Evolutionary conservation across 2,329 filamentous ascomycete genomes (phyloP).

Genomic region (Alternaria viburni): DNA sequence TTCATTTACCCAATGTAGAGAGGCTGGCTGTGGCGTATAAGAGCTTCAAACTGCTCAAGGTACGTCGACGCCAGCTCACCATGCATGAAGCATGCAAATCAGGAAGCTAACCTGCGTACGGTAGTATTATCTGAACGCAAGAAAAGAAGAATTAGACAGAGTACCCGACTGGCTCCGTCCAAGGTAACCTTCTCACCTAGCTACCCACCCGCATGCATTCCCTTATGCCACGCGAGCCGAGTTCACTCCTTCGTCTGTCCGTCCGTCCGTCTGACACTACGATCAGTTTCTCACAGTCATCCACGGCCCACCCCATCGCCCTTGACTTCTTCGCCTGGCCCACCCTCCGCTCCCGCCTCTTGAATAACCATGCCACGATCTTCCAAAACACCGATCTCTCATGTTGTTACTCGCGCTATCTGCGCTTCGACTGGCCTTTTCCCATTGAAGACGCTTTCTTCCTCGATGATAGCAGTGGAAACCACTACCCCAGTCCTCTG

Average conservation of each 20-base stretch:
- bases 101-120: background rate
- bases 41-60: conserved; percentile 44
- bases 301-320: conserved; percentile 35
- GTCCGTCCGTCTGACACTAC: background rate
- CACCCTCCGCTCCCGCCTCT: conserved; percentile 37
- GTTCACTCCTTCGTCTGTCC: background rate
- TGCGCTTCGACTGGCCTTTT: conserved; percentile 44
- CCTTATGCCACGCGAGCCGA: conserved; percentile 1
- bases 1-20: conserved; percentile 29
- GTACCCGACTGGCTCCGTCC: conserved; percentile 39
- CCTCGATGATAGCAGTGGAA: conserved; percentile 21
- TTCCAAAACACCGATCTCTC: conserved; percentile 31
- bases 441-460: conserved; percentile 42
- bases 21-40: conserved; percentile 39
- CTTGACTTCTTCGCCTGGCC: conserved; percentile 46
- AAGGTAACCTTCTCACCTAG: conserved; percentile 13
- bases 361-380: conserved; percentile 28
- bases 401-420: conserved; percentile 30
- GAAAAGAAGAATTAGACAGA: conserved; percentile 30
- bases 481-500: conserved; percentile 31
- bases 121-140: conserved; percentile 42
- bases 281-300: conserved; percentile 23
- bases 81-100: background rate
- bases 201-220: background rate
- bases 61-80: background rate